A percentile compares a stretch with the other conserved stretches of the same genome.
Evolutionary conservation across 139 green algal species (phyloP).

Genomic region (Mesostigma viride): DNA sequence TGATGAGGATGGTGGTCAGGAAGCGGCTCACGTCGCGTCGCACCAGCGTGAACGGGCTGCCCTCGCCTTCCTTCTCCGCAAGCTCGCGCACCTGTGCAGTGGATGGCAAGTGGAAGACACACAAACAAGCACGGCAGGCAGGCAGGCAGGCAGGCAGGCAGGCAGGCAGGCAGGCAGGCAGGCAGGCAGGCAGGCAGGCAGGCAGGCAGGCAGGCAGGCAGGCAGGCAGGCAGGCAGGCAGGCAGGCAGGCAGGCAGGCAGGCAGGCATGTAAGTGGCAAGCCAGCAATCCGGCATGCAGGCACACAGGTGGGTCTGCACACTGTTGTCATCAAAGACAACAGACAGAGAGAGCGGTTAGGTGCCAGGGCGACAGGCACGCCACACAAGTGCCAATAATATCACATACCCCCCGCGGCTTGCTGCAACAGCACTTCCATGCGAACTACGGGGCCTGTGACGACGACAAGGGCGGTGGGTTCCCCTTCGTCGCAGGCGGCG

Average conservation of each 20-base stretch:
- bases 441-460: too few relatives aligned
- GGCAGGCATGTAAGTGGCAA: too few relatives aligned
- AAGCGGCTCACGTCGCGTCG: conserved; percentile 38
- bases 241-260: background rate
- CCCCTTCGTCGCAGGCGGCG: too few relatives aligned
- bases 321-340: too few relatives aligned
- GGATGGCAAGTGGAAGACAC: background rate
- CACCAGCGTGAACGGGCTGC: conserved; percentile 25
- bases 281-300: too few relatives aligned
- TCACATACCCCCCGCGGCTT: too few relatives aligned
- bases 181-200: background rate
- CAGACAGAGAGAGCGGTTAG: too few relatives aligned
- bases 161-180: background rate
- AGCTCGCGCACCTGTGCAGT: conserved; percentile 33
- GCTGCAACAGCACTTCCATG: too few relatives aligned
- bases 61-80: conserved; percentile 36
- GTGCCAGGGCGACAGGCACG: too few relatives aligned
- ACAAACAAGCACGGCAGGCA: background rate
- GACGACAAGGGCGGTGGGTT: too few relatives aligned
- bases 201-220: background rate
- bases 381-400: too few relatives aligned
- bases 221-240: background rate
- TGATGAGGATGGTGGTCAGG: conserved; percentile 44
- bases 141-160: background rate
- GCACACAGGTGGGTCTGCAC: too few relatives aligned